A percentile compares a stretch with the other conserved stretches of the same genome.
Evolutionary conservation across 2,329 filamentous ascomycete genomes (phyloP).

Genomic region (Alternaria dauci): DNA sequence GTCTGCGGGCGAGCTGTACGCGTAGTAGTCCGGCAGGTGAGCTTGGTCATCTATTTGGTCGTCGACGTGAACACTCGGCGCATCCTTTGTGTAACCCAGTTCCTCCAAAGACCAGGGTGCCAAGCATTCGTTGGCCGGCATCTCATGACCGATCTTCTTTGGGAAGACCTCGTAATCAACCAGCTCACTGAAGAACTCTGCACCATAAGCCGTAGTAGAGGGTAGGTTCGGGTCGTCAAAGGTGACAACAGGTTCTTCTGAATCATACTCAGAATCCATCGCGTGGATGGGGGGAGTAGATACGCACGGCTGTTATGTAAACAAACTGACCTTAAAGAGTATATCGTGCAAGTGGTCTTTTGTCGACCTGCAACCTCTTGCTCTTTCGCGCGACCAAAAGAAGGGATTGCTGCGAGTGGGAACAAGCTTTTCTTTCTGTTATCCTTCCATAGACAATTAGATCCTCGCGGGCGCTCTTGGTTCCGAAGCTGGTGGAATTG

Average conservation of each 20-base stretch:
- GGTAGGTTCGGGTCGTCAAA: neutral
- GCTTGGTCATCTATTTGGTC: conserved; percentile 14
- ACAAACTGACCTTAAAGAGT: neutral
- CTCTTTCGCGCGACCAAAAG: neutral
- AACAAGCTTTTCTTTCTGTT: neutral
- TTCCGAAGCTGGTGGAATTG: neutral
- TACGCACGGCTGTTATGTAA: neutral
- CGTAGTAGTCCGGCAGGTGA: conserved; percentile 19
- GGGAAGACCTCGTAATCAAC: neutral
- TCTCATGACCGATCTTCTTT: neutral
- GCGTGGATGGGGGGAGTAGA: neutral
- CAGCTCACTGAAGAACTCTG: neutral
- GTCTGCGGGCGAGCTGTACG: conserved; percentile 4
- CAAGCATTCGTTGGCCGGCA: neutral
- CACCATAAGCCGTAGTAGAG: neutral
- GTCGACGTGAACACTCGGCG: conserved; percentile 4
- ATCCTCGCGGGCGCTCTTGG: neutral
- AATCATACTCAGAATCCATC: neutral
- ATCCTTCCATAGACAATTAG: neutral
- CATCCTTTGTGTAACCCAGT: conserved; percentile 6
- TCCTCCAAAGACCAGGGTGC: conserved; percentile 7
- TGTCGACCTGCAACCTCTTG: neutral
- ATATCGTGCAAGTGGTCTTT: conserved; percentile 20
- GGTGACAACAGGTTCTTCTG: neutral
- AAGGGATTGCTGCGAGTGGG: neutral